A percentile compares a stretch with the other conserved stretches of the same genome.
phyloP scores from a whole-genome alignment of 169 alveolate genomes.

The Plasmodium vinckei region DNA sequence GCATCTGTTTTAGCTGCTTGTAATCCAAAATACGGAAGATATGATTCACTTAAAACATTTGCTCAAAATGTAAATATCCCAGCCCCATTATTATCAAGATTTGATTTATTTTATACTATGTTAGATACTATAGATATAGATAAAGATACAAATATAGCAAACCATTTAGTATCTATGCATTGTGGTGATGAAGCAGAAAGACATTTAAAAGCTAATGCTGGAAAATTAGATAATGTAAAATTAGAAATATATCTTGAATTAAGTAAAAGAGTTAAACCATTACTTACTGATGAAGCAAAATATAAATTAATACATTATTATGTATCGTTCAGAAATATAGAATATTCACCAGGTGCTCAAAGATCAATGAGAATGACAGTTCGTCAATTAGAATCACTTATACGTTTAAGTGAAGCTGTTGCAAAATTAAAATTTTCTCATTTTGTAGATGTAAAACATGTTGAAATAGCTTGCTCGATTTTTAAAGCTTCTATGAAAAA shows the following conservation, averaged over 20 bases:
- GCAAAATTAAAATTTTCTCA: constrained; percentile 95
- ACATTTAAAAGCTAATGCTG: constrained; percentile 52
- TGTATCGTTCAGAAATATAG: constrained; percentile 93
- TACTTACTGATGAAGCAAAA: constrained; percentile 94
- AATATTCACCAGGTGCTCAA: constrained; percentile 87
- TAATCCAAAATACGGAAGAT: constrained; percentile 97
- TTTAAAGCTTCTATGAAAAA: constrained; percentile 89
- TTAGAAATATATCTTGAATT: constrained; percentile 92
- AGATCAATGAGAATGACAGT: constrained; percentile 96
- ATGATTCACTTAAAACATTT: constrained; percentile 92
- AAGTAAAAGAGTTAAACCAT: constrained; percentile 94
- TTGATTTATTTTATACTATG: constrained; percentile 96
- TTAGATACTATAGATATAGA: constrained; percentile 93
- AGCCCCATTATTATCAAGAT: constrained; percentile 97
- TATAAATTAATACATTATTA: constrained; percentile 91
- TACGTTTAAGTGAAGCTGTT: constrained; percentile 95
- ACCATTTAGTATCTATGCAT: constrained; percentile 79
- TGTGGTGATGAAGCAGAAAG: constrained; percentile 73
- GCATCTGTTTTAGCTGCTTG: constrained; percentile 99
- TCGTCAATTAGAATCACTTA: constrained; percentile 96
- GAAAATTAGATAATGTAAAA: constrained; percentile 88
- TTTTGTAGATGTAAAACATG: constrained; percentile 91
- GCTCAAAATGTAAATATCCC: constrained; percentile 95
- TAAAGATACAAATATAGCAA: constrained; percentile 90
- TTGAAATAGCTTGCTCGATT: constrained; percentile 94